Evolutionary conservation across 2,329 filamentous ascomycete species (phyloP), one percentile per base, ranked within the genome.

Genomic region (Cytospora chrysosperma): DNA sequence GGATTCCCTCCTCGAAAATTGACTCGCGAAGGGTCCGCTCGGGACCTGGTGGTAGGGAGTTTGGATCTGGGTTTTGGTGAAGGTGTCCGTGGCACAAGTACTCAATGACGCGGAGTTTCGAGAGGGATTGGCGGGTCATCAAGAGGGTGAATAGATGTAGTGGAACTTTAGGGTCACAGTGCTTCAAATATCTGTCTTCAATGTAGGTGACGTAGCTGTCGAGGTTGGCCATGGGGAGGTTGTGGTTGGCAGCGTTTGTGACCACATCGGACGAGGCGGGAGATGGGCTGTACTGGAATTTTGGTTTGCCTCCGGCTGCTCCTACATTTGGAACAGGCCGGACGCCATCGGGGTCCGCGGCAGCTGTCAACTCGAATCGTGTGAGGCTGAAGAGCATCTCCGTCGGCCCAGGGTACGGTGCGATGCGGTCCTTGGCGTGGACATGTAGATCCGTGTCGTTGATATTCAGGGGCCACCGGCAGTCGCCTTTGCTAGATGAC

Each of bases 331-430:
- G 27, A 13, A 47, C 32, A 30, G 66, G 69, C 2, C 68, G 68
- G n/a, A 67, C 71, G 58, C 73, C 79, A 64, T 81, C 79, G 57
- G 78, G 81, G 4, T 79, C 78, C 28, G 82, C 82, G 2, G 82
- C 83, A 69, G 84, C 82, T 59, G 81, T 81, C 54, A 88, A 76
- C 70, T 87, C 84, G 40, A 85, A 77, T 19, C 84, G 78, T 0
- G 83, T 81, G 13, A 88, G 77, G 17, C 79, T 77, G 69, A 88
- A 88, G 8, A 87, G 74, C 81, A 87, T 85, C 68, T 88, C 85
- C 0, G 84, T 88, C 4, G 83, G 77, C 1, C 81, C 82, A 6
- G 70, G 70, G 62, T 84, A 82, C 2, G 80, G 73, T 3, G 74
- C 72, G 0, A 83, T 84, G 0, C 78, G 70, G 52, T 84, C 83